Evolutionary conservation across 2,329 filamentous ascomycete genomes (phyloP), one percentile per base, ranked within the genome.

Genomic region (Colletotrichum musae): DNA sequence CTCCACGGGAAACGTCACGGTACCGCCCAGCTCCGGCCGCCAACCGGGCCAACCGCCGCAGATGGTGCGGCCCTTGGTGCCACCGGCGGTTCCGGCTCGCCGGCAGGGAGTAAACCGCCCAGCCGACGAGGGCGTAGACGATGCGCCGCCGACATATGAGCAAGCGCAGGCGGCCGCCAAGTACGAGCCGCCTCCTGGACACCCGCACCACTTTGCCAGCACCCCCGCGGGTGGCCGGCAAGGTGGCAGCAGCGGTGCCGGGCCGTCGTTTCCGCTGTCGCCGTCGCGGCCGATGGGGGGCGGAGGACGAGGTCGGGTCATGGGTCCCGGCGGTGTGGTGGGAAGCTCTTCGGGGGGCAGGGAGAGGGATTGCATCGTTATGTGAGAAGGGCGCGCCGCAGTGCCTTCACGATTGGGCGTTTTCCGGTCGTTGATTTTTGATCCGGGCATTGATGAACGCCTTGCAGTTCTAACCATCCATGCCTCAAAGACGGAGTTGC

Each of bases 91-190:
- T 1, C 80, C 78, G 5, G 81, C 79, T 2, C 78, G 82, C 36
- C 73, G 79, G 45, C 76, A 79, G 5, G 76, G 77, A 2, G 80
- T 82, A 4, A 78, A 77, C 21, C 76, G 84, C 1, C 73, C 77
- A 3, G 73, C 77, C 0, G 83, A 84, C 5, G 80, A 80, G 7
- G 80, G 75, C 5, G 76, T 78, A 2, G 86, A 87, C 3, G 86
- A 88, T 36, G 86, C 86, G 6, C 87, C 87, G 50, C 87, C 87
- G 1, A 85, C 86, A 12, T 89, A 89, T 73, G 87, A 89, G 76
- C 86, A 89, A 75, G 86, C 87, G 4, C 83, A 86, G 18, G 84
- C 85, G 64, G 81, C 85, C 59, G 78, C 80, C 9, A 83, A 85
- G 3, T 89, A 88, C 70, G 79, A 84, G 10, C 88, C 87, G 24